A percentile compares a stretch with the other conserved stretches of the same genome.
These are phyloP conservation scores for Suillus cothurnatus DNA, from an alignment of 768 basidiomycete genomes.

Conservation along the genomic window DNA sequence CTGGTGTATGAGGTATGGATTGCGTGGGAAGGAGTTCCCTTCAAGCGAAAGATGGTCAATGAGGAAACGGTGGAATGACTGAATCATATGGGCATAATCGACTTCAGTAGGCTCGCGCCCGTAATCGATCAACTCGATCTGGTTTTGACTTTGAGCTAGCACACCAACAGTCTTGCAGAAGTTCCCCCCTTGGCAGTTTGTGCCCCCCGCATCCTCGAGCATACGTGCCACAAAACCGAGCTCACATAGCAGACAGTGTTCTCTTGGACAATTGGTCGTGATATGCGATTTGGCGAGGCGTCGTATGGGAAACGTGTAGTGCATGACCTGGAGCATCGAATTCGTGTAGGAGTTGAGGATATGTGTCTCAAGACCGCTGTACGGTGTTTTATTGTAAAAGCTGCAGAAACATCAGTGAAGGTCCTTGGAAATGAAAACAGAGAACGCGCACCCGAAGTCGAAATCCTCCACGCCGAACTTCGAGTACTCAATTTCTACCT, in stretches of 20 bases:
- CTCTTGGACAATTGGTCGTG: constrained; percentile 81
- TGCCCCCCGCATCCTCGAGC: constrained; percentile 93
- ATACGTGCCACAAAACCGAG: constrained; percentile 92
- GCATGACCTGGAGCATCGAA: constrained; percentile 84
- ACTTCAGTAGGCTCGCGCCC: constrained; percentile 73
- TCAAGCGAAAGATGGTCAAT: constrained; percentile 82
- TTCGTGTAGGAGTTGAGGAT: constrained; percentile 98
- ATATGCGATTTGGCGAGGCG: constrained; percentile 89
- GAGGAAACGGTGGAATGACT: constrained; percentile 93
- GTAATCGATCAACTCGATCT: constrained; percentile 89
- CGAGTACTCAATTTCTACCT: constrained; percentile 97
- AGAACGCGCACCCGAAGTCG: constrained; percentile 79
- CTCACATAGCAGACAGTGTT: constrained; percentile 95
- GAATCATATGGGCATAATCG: constrained; percentile 88
- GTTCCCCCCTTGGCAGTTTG: constrained; percentile 95
- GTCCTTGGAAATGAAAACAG: neutral
- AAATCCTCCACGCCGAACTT: constrained; percentile 99
- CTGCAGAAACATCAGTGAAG: constrained; percentile 39
- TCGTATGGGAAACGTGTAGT: constrained; percentile 79
- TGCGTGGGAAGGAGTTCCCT: constrained; percentile 63
- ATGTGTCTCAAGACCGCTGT: constrained; percentile 94
- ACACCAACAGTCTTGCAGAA: constrained; percentile 94
- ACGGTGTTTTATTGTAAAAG: constrained; percentile 91
- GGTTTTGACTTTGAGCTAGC: constrained; percentile 85
- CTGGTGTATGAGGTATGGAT: constrained; percentile 52